Base-by-base conservation (phyloP, 805 yeast genomes). In the Kodamaea neixiangensis region DNA sequence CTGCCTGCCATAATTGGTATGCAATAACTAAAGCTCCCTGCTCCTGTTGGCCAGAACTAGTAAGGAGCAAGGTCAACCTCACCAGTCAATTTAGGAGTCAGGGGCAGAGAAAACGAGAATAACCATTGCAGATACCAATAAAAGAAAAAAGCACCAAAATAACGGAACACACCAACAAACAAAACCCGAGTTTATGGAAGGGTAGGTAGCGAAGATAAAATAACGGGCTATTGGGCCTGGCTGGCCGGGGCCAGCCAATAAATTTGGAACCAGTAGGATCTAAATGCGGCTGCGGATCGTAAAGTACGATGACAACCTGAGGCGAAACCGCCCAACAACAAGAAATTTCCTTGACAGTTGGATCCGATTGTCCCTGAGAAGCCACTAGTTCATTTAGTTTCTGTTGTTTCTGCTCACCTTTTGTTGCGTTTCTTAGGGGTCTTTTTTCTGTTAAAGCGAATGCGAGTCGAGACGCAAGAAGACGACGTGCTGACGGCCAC, bases 301-400 rank as follows among this genome's bases (percentile, higher is more conserved):
- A 37, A 37, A 37, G 41, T 37, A 37, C 41, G 41, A 37, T 15
- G 41, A 37, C 41, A 37, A 37, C 21, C 21, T 17, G 41, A 37
- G 41, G 41, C 41, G 41, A 19, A 17, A 37, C 19, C 41, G 41
- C 41, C 41, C 41, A 37, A 37, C 41, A 37, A 37, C 19, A 15
- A 15, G 41, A 17, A 17, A 15, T 37, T 37, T 34, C 17, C 17
- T 34, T 34, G 38, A 34, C 38, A 37, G 21, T 37, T 37, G 41
- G 21, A 9, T 25, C 31, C 41, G 21, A 17, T 37, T 37, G 41
- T 37, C 19, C 41, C 41, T 37, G 41, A 37, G 20, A 13, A 20
- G n/a, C 19, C 19, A n/a, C n/a, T n/a, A n/a, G n/a, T n/a, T n/a
- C n/a, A n/a, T n/a, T n/a, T n/a, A n/a, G n/a, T n/a, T n/a, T n/a